Evolutionary conservation across 140 eudicot genomes (phyloP), one percentile per base, ranked within the genome.

Genomic region (Senecio squalidus): DNA sequence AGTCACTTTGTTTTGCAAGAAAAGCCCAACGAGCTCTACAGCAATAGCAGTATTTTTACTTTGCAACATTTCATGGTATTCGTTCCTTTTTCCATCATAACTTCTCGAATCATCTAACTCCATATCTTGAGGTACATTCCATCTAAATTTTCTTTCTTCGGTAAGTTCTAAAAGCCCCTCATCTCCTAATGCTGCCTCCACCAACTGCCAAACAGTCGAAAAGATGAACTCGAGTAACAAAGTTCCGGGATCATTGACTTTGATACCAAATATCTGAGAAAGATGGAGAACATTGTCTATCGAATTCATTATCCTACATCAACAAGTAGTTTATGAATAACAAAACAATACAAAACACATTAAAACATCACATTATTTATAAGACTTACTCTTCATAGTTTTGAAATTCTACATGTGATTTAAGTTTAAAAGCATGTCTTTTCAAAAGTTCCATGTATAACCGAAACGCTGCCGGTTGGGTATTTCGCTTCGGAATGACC

Each of bases 371-470:
- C 38, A 52, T 17, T 54, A 23, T 28, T 9, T 1, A 29, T 30
- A 77, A 57, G 59, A 66, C 88, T 84, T 75, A 93, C 99, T 62
- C 69, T 39, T 80, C 73, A 70, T 74, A 69, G 26, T 88, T 80
- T 36, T 84, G 76, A 41, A 65, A 69, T 28, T 70, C 75, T 17
- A 82, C 69, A 31, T 74, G 76, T 64, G 81, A 66, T 47, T 80
- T 74, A 49, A 82, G 80, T 1, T 74, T 62, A 53, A 93, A 93
- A 51, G 78, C 87, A 58, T 93, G 82, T 67, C 78, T 48, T 56
- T 84, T 93, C 11, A 93, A 69, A 49, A 93, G 88, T 67, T 93
- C 99, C 96, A 93, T 75, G 53, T 93, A 93, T 54, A 93, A 71
- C 72, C 96, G 88, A 82, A 74, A 93, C 28, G 95, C 95, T 27